Conservation (phyloP, 306 rosid genomes). For the Echinosophora koreensis region DNA sequence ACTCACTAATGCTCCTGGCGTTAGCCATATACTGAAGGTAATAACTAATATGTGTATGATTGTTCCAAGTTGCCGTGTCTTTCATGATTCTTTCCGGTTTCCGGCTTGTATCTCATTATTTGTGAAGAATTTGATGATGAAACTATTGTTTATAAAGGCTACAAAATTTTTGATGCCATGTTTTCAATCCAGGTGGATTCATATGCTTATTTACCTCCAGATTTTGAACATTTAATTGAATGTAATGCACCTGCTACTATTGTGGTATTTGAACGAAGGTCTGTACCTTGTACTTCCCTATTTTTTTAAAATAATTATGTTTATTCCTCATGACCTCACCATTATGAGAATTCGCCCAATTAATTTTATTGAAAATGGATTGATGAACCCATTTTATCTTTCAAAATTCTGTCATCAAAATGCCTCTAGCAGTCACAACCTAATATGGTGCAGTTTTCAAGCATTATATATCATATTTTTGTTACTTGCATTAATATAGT, state of each 20-base stretch:
- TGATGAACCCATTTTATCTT: constrained; percentile 24
- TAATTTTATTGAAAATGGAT: constrained; percentile 36
- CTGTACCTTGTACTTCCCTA: constrained; percentile 41
- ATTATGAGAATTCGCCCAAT: constrained; percentile 39
- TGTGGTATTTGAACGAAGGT: constrained; percentile 91
- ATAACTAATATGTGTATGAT: constrained; percentile 40
- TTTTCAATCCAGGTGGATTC: constrained; percentile 78
- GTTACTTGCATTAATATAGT: constrained; percentile 27
- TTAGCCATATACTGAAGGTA: constrained; percentile 64
- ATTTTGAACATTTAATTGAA: constrained; percentile 69
- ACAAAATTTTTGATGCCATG: constrained; percentile 33
- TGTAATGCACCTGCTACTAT: constrained; percentile 70
- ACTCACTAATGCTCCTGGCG: constrained; percentile 56
- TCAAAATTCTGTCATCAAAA: constrained; percentile 37
- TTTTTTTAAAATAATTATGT: not conserved
- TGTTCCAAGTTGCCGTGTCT: constrained; percentile 27
- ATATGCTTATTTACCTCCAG: constrained; percentile 87
- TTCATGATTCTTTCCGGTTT: constrained; percentile 4
- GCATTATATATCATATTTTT: constrained; percentile 25
- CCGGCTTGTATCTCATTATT: constrained; percentile 8
- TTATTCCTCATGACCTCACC: constrained; percentile 35
- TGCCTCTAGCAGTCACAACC: constrained; percentile 1
- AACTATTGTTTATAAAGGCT: constrained; percentile 1
- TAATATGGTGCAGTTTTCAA: constrained; percentile 30
- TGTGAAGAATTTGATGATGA: constrained; percentile 29